Base-by-base conservation (phyloP, 768 basidiomycete genomes). In the Naganishia onofrii region DNA sequence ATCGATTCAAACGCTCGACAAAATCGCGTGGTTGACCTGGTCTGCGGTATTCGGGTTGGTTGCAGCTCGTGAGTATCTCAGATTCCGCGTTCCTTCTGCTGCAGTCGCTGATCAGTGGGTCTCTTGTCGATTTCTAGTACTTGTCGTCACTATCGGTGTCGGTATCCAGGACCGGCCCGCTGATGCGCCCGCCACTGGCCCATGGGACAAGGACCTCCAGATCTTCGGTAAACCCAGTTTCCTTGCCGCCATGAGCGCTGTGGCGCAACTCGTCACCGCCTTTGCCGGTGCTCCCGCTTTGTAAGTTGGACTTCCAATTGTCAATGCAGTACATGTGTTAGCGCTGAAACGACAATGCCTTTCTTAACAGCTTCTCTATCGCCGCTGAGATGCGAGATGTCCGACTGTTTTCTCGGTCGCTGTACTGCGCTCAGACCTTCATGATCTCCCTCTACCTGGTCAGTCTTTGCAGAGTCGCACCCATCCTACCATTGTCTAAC, bases 161-260 rank as follows among this genome's bases (percentile, higher is more conserved):
- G 73, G 67, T 0, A 63, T 73, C 6, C 69, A 72, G 48, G 74
- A 75, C 38, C 71, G 74, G 66, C 74, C 74, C 3, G 67, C 72
- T 0, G 69, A 70, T 44, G 74, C 67, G 36, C 67, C 67, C 15
- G 53, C 32, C 7, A 69, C 60, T 17, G 74, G 73, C 0, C 70
- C 72, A 0, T 74, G 66, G 69, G 77, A 77, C 48, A 73, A 73
- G 57, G 67, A 74, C 42, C 60, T 77, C 31, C 67, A 70, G 26
- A 70, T 73, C n/a, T 70, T 73, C 66, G 68, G 57, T 32, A 67
- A 63, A 53, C 74, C 75, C 7, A 67, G 65, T 32, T 76, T 74
- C 72, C 66, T 72, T 21, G 77, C 72, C 56, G 74, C 76, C 17
- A 80, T 82, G 74, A 80, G 77, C 55, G 79, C 79, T 26, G 70